These are phyloP conservation scores for Eleusine coracana DNA, from an alignment of 176 grass and related monocot genomes.

Conservation along the genomic window DNA sequence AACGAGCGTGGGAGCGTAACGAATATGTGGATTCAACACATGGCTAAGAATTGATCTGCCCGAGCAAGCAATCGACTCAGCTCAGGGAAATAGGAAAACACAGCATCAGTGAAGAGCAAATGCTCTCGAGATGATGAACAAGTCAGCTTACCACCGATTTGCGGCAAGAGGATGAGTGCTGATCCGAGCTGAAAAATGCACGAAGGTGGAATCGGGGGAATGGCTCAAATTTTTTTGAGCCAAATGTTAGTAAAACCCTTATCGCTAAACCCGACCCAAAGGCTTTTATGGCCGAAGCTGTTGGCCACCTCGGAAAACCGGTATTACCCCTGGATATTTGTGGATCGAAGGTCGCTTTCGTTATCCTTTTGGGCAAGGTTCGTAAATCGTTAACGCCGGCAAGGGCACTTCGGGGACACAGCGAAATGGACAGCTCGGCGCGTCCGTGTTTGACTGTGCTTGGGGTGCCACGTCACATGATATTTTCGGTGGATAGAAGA, in stretches of 20 bases:
- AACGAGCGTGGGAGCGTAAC: neutral
- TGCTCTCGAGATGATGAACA: too few relatives aligned
- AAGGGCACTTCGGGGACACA: neutral
- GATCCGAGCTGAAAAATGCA: conserved; percentile 10
- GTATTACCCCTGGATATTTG: conserved; percentile 32
- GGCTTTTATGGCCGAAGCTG: conserved; percentile 30
- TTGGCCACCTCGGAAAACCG: neutral
- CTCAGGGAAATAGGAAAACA: neutral
- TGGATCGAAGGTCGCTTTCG: neutral
- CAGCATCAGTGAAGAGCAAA: neutral
- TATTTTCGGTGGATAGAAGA: conserved; percentile 19
- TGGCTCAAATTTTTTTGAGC: conserved; percentile 17
- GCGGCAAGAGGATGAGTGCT: neutral
- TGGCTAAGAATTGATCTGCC: neutral
- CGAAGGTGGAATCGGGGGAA: neutral
- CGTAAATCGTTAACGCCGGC: neutral
- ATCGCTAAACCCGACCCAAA: conserved; percentile 38
- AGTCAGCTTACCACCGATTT: conserved; percentile 37
- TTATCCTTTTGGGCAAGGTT: neutral
- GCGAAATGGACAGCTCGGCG: neutral
- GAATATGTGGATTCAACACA: neutral
- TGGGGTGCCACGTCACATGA: neutral
- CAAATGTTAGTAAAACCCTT: conserved; percentile 47
- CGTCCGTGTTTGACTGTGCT: conserved; percentile 3
- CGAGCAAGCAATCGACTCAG: neutral